phyloP scores from a whole-genome alignment of 208 protist species.

The Crithidia sp. region DNA sequence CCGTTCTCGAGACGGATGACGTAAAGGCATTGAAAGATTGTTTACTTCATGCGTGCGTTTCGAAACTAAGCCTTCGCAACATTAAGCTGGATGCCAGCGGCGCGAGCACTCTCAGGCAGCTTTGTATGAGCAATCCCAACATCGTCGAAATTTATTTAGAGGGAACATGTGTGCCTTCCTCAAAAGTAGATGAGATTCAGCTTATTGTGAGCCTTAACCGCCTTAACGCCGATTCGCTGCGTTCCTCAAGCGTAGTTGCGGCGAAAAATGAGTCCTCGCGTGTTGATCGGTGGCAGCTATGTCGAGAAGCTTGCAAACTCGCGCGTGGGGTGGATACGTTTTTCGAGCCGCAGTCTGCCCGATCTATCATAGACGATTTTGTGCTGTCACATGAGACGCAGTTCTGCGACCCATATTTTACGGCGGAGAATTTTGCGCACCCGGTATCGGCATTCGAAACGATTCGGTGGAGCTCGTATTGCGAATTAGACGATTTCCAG shows the following conservation, averaged over 20 bases:
- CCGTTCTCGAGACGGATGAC: slow-evolving; percentile 31
- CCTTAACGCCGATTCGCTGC: slow-evolving; percentile 24
- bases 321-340: not conserved
- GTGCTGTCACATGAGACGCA: slow-evolving; percentile 8
- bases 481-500: not conserved
- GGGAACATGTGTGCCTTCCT: slow-evolving; percentile 39
- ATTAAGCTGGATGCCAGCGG: slow-evolving; percentile 38
- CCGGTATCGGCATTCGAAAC: slow-evolving; percentile 12
- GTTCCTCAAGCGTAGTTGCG: not conserved
- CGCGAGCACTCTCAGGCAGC: slow-evolving; percentile 38
- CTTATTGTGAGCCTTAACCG: slow-evolving; percentile 55
- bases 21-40: slow-evolving; percentile 37
- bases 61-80: slow-evolving; percentile 42
- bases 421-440: slow-evolving; percentile 5
- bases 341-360: not conserved
- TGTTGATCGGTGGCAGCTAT: slow-evolving; percentile 22
- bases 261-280: slow-evolving; percentile 11
- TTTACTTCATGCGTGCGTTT: slow-evolving; percentile 46
- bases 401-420: slow-evolving; percentile 25
- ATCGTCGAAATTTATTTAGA: slow-evolving; percentile 42
- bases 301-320: not conserved
- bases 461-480: slow-evolving; percentile 25
- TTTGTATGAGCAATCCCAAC: slow-evolving; percentile 40
- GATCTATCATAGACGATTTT: slow-evolving; percentile 22
- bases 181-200: slow-evolving; percentile 39